phyloP scores from a whole-genome alignment of 1,284 basidiomycete species.

The Malassezia sp. region DNA sequence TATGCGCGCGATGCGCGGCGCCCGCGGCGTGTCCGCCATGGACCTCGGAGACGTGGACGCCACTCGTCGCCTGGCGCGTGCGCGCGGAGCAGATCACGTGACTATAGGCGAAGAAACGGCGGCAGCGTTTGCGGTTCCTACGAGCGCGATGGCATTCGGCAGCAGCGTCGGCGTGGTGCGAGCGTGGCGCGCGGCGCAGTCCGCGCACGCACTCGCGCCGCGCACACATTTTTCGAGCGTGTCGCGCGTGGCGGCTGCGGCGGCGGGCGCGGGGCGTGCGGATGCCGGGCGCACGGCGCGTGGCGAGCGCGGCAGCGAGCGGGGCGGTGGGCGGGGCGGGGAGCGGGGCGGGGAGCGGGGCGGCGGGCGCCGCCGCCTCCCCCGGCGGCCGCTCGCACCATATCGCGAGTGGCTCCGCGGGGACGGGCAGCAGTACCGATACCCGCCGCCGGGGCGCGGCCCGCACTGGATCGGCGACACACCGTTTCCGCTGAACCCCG shows the following conservation, averaged over 20 bases:
- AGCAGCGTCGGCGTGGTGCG: no score
- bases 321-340: not conserved
- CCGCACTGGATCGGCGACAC: slow-evolving; percentile 42
- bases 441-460: slow-evolving; percentile 29
- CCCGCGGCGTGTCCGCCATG: no score
- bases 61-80: no score
- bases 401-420: slow-evolving; percentile 33
- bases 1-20: no score
- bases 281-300: not conserved
- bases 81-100: no score
- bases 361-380: slow-evolving; percentile 1
- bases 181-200: not conserved
- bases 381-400: slow-evolving; percentile 21
- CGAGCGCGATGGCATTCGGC: no score
- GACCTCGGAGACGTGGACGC: no score
- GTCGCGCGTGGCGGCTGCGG: not conserved
- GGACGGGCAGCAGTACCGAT: slow-evolving; percentile 28
- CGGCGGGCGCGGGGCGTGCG: not conserved
- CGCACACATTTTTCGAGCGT: not conserved
- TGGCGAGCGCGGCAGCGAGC: not conserved
- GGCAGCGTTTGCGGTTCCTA: no score
- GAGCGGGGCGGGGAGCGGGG: not conserved
- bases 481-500: slow-evolving; percentile 43
- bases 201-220: not conserved
- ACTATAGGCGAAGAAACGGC: no score